Percentiles rank a stretch among this genome's conserved stretches.
Conservation (phyloP, 1,139 yeast genomes). For the Spathaspora sp. region DNA sequence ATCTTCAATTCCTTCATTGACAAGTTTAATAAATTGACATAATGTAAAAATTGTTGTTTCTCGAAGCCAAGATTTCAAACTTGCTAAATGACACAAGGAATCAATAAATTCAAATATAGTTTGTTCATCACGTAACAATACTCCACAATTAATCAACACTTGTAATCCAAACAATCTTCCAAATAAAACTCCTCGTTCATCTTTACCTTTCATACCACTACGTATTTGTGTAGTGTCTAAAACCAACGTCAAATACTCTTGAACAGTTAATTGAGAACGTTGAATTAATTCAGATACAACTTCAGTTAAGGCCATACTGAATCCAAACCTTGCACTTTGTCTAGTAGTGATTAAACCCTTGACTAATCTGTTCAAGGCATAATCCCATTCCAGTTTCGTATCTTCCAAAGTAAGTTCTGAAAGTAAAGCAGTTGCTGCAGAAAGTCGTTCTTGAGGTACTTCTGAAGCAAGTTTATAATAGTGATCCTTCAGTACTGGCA, state of each 20-base stretch:
- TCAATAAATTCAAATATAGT: constrained; percentile 35
- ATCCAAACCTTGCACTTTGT: constrained; percentile 85
- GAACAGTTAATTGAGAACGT: constrained; percentile 24
- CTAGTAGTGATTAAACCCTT: constrained; percentile 81
- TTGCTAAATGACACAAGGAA: constrained; percentile 57
- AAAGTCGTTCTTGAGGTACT: constrained; percentile 65
- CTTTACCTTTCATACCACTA: constrained; percentile 70
- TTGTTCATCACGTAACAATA: constrained; percentile 33
- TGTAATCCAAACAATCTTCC: constrained; percentile 87
- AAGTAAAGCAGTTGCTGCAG: constrained; percentile 68
- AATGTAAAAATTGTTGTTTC: constrained; percentile 78
- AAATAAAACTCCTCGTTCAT: constrained; percentile 75
- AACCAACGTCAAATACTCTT: constrained; percentile 44
- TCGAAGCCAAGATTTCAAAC: constrained; percentile 77
- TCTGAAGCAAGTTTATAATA: constrained; percentile 82
- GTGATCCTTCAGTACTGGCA: constrained; percentile 67
- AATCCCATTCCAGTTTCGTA: constrained; percentile 67
- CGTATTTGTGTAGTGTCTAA: constrained; percentile 42
- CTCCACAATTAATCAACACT: constrained; percentile 59
- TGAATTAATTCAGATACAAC: constrained; percentile 51
- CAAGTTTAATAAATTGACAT: constrained; percentile 44
- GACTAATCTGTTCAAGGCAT: constrained; percentile 74
- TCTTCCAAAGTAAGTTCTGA: constrained; percentile 52
- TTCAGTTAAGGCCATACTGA: constrained; percentile 85
- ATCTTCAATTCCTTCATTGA: constrained; percentile 9